Evolutionary conservation across 2,329 filamentous ascomycete species (phyloP).

Genomic region (Beauveria medogensis): DNA sequence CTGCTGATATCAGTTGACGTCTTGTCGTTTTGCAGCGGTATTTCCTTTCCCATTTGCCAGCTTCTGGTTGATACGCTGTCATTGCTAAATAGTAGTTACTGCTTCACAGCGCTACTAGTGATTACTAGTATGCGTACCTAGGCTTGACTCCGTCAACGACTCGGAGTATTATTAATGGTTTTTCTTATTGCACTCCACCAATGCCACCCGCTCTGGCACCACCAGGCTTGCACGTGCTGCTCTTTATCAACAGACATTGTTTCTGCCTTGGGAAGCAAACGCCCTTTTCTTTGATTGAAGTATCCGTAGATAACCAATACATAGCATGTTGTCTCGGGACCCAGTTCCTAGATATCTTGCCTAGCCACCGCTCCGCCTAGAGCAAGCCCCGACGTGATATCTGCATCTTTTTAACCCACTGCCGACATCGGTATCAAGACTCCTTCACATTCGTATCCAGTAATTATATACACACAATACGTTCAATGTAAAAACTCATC

Average conservation of each 20-base stretch:
- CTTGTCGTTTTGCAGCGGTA: no score
- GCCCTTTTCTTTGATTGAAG: not conserved
- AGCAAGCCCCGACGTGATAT: not conserved
- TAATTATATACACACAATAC: no score
- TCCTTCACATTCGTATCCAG: no score
- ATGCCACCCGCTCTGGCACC: not conserved
- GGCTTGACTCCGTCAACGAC: not conserved
- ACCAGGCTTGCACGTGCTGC: not conserved
- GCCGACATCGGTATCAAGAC: not conserved
- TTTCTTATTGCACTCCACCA: not conserved
- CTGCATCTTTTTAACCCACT: not conserved
- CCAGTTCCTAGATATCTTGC: not conserved
- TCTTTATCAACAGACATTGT: not conserved
- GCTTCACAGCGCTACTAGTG: not conserved
- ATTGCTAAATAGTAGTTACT: no score
- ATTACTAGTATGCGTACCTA: not conserved
- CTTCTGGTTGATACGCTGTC: no score
- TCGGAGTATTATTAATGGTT: slow-evolving; percentile 5
- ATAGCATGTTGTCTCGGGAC: not conserved
- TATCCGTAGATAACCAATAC: not conserved
- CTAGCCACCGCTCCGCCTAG: not conserved
- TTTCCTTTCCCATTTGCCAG: no score
- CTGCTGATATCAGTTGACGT: no score
- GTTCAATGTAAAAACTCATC: no score
- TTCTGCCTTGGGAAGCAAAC: not conserved